These are phyloP conservation scores for Tricholoma saponaceum DNA, from an alignment of 768 basidiomycete species.

Conservation along the genomic window DNA sequence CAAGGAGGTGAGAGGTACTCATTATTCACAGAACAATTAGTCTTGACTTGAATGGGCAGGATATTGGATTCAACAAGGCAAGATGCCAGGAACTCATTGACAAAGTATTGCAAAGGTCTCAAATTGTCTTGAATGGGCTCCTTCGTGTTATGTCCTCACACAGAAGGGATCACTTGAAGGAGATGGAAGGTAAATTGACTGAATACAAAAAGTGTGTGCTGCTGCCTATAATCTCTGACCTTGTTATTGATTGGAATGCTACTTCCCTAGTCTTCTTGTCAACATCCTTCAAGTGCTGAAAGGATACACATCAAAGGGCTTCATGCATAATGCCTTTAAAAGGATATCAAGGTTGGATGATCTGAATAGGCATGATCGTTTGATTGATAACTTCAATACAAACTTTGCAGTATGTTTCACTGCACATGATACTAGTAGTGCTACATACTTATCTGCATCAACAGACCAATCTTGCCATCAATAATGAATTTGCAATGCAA, in stretches of 20 bases:
- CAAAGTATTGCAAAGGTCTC: too few relatives aligned
- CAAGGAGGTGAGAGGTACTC: too few relatives aligned
- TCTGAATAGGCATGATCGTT: not conserved
- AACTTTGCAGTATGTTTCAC: not conserved
- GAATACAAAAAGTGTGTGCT: not conserved
- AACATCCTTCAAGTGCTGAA: not conserved
- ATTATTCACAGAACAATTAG: too few relatives aligned
- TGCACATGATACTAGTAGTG: too few relatives aligned
- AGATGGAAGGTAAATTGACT: not conserved
- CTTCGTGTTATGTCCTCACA: too few relatives aligned
- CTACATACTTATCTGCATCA: too few relatives aligned
- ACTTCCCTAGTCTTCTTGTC: not conserved
- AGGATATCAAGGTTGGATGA: not conserved
- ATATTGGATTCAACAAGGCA: too few relatives aligned
- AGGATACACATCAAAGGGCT: not conserved
- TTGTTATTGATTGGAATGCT: too few relatives aligned
- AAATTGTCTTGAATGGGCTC: too few relatives aligned
- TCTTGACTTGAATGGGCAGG: too few relatives aligned
- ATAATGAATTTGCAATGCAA: too few relatives aligned
- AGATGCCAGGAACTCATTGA: conserved; percentile 1
- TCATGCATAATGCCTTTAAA: not conserved
- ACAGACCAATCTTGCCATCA: too few relatives aligned
- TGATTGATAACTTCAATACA: not conserved
- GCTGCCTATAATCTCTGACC: not conserved
- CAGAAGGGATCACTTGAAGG: not conserved